Conservation (phyloP, 345 rosid species). For the Anastatica hierochuntica region DNA sequence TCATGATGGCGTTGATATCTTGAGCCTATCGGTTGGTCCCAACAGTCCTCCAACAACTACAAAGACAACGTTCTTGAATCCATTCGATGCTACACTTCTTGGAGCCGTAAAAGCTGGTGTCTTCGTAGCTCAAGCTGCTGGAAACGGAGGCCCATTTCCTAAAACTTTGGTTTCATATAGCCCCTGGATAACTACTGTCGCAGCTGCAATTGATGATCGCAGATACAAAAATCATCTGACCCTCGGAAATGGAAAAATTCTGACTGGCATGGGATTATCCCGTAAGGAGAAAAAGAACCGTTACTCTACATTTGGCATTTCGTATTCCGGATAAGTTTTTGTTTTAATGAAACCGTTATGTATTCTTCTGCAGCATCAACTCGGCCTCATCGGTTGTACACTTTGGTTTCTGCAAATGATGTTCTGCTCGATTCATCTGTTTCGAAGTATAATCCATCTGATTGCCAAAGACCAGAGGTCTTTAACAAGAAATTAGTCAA, state of each 20-base stretch:
- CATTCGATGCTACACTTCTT: slow-evolving; percentile 95
- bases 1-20: slow-evolving; percentile 95
- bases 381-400: slow-evolving; percentile 49
- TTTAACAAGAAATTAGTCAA: slow-evolving; percentile 71
- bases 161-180: slow-evolving; percentile 91
- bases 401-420: slow-evolving; percentile 94
- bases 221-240: slow-evolving; percentile 85
- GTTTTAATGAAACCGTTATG: background rate
- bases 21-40: slow-evolving; percentile 94
- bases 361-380: slow-evolving; percentile 70
- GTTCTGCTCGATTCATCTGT: slow-evolving; percentile 70
- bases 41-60: slow-evolving; percentile 89
- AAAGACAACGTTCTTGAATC: slow-evolving; percentile 79
- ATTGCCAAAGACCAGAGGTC: slow-evolving; percentile 93
- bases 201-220: slow-evolving; percentile 94
- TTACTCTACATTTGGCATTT: background rate
- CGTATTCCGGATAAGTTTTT: background rate
- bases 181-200: slow-evolving; percentile 96
- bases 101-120: slow-evolving; percentile 97
- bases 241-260: slow-evolving; percentile 76
- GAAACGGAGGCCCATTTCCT: slow-evolving; percentile 96
- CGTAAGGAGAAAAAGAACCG: slow-evolving; percentile 38
- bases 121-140: slow-evolving; percentile 98
- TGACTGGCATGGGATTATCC: slow-evolving; percentile 76
- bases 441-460: slow-evolving; percentile 74